These are phyloP conservation scores for Urtica urens DNA, from an alignment of 306 rosid species.

Conservation along the genomic window DNA sequence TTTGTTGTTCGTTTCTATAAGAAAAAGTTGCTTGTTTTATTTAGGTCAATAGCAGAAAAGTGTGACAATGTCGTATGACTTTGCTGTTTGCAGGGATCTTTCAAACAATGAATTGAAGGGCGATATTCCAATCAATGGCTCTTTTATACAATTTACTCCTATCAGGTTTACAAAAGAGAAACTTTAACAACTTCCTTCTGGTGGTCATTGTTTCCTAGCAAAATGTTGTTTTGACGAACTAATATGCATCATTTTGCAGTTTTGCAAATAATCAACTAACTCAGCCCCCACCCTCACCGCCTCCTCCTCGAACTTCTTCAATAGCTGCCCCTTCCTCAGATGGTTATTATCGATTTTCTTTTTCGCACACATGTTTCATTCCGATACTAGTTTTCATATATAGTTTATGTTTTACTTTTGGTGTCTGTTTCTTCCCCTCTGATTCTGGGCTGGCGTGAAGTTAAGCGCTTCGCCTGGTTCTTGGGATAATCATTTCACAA, in stretches of 20 bases:
- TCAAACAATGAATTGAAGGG: slow-evolving; percentile 60
- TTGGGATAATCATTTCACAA: too few relatives aligned
- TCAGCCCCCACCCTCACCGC: slow-evolving; percentile 12
- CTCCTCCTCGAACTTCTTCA: slow-evolving; percentile 33
- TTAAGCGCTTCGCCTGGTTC: too few relatives aligned
- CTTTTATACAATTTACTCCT: slow-evolving; percentile 78
- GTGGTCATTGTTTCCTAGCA: background rate
- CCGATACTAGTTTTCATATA: background rate
- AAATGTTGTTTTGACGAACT: slow-evolving; percentile 8
- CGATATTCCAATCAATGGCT: slow-evolving; percentile 55
- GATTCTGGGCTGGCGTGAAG: background rate
- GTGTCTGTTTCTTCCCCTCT: background rate
- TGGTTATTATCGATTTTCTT: slow-evolving; percentile 5
- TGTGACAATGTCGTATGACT: slow-evolving; percentile 19
- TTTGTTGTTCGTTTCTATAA: slow-evolving; percentile 6
- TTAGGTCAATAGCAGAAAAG: slow-evolving; percentile 7
- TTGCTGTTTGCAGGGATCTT: slow-evolving; percentile 62
- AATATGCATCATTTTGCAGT: slow-evolving; percentile 35
- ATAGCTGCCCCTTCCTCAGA: slow-evolving; percentile 32
- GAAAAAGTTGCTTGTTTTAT: slow-evolving; percentile 5
- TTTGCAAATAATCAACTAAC: slow-evolving; percentile 35
- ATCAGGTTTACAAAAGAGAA: slow-evolving; percentile 47
- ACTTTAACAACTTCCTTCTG: slow-evolving; percentile 3
- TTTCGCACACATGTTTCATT: background rate
- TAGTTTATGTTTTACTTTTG: background rate